Base-by-base conservation (phyloP, 176 grass and related monocot species). In the Pontederia crassipes region DNA sequence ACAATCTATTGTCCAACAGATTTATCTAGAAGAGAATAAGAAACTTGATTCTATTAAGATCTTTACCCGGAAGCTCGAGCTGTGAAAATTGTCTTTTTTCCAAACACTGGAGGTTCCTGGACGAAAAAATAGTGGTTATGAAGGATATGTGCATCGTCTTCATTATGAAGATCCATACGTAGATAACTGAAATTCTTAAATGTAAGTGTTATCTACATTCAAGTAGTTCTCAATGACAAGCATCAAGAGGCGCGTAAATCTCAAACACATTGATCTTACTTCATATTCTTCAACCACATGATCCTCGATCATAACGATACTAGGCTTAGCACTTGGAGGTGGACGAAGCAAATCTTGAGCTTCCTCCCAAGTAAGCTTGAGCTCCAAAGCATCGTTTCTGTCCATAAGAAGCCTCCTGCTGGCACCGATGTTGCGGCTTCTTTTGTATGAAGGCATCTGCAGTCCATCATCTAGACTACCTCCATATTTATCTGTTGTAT, bases 201-300 rank as follows among this genome's bases (percentile, higher is more conserved):
- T 7, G 6, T 4, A 40, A 40, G 32, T 3, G 32, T 4, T 40
- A 40, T 40, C 6, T 3, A 40, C 32, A 40, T 40, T 7, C 32
- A 40, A 40, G 32, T 45, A 14, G 1, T 40, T 46, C 45, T 28
- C 12, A 49, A 28, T 14, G 20, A 50, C 5, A 50, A 9, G 17
- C 10, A 51, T 27, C 13, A 12, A 65, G 47, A 24, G 14, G 48
- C 27, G 28, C 8, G 0, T 9, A 63, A 63, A 8, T 0, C 46
- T 47, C 18, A 10, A 17, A 62, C 13, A 46, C 2, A 63, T 63
- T 63, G 2, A 0, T 58, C 93, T 86, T 91, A 98, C 93, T 77
- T 98, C 93, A 77, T 98, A 98, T 71, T 98, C 93, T 92, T 98
- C 93, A 83, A 98, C 78, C 58, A 92, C 93, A 32, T 92, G 89